These are phyloP conservation scores for Bonia amplexicaulis DNA, from an alignment of 176 grass and related monocot genomes.

Conservation along the genomic window DNA sequence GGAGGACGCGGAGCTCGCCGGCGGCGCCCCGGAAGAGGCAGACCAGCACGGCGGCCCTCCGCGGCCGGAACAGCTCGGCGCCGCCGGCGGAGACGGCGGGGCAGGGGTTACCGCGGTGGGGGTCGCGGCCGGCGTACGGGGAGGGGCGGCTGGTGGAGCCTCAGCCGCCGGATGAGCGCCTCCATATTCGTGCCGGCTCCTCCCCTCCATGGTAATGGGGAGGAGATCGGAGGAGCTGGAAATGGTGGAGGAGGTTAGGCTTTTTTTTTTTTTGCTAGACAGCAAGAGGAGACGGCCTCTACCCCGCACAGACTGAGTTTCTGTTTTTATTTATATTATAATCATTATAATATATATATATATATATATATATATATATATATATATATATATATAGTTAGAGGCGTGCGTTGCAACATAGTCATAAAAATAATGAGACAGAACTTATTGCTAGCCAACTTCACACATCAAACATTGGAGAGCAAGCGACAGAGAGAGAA, in stretches of 20 bases:
- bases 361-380: no score
- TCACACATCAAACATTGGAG: no score
- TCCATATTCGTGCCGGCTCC: not conserved
- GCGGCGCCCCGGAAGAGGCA: slow-evolving; percentile 53
- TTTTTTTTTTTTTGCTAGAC: no score
- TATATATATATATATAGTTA: no score
- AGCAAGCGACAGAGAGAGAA: no score
- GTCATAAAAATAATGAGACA: no score
- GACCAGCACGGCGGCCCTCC: slow-evolving; percentile 57
- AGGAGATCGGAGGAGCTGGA: not conserved
- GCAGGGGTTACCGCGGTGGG: not conserved
- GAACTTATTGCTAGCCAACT: no score
- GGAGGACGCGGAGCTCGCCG: slow-evolving; percentile 60
- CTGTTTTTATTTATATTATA: no score
- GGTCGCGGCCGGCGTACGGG: slow-evolving; percentile 8
- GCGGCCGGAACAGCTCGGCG: slow-evolving; percentile 35
- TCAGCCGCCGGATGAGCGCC: slow-evolving; percentile 42
- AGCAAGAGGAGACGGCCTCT: no score
- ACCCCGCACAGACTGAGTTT: no score
- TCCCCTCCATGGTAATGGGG: slow-evolving; percentile 17
- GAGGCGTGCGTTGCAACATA: no score
- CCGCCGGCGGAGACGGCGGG: not conserved
- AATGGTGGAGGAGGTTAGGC: not conserved
- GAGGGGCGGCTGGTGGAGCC: slow-evolving; percentile 38
- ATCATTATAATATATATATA: no score